phyloP scores from a whole-genome alignment of 2,329 filamentous ascomycete genomes.

The Phaeosphaeriaceae sp. region DNA sequence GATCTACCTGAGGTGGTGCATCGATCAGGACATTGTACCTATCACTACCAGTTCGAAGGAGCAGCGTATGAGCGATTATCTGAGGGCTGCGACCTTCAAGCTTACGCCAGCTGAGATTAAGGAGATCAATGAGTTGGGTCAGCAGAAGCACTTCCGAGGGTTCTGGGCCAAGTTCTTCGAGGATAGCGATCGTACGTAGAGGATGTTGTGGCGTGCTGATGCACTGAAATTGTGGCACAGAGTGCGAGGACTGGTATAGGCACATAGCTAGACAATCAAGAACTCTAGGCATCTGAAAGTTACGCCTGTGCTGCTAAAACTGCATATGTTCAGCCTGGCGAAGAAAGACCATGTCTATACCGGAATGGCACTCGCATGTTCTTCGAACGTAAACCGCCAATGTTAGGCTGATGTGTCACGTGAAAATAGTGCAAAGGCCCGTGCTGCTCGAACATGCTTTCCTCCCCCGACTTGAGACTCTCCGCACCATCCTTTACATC shows the following conservation, averaged over 20 bases:
- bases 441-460: background rate
- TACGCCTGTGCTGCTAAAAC: too few relatives aligned
- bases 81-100: constrained; percentile 63
- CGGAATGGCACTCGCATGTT: too few relatives aligned
- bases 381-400: too few relatives aligned
- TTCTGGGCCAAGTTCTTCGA: constrained; percentile 66
- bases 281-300: too few relatives aligned
- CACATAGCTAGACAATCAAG: too few relatives aligned
- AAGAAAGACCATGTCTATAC: too few relatives aligned
- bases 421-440: background rate
- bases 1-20: constrained; percentile 65
- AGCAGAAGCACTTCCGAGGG: constrained; percentile 66
- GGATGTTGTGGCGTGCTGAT: constrained; percentile 9
- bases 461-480: background rate
- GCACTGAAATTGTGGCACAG: background rate
- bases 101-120: constrained; percentile 65
- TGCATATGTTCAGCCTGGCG: too few relatives aligned
- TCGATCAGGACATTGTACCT: constrained; percentile 65
- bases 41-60: constrained; percentile 69
- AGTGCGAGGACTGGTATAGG: too few relatives aligned
- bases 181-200: constrained; percentile 57
- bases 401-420: background rate
- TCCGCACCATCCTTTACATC: background rate
- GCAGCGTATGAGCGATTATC: constrained; percentile 64
- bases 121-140: constrained; percentile 57